Base-by-base conservation (phyloP, 2,329 filamentous ascomycete genomes). In the Orbilia brochopaga region DNA sequence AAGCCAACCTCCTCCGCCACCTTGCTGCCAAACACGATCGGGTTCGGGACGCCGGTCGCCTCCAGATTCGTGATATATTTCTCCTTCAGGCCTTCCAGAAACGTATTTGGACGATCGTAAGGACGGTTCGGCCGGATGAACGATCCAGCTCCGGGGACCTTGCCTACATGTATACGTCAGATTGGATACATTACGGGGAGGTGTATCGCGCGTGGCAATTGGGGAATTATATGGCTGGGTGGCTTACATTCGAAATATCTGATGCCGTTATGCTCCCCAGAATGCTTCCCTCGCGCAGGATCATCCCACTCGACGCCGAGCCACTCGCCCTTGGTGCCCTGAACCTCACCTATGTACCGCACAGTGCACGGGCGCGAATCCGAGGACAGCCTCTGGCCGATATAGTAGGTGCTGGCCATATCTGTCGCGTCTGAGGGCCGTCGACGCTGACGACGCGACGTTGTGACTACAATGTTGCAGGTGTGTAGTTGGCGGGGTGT, bases 281-380 rank as follows among this genome's bases (percentile, higher is more conserved):
- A 86, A 80, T 99, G 92, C 82, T 97, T 97, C 73, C 94, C 94
- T 77, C 92, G 85, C 40, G 83, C 84, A 64, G 87, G 82, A 79
- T 97, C 90, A 80, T 97, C 93, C 94, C 94, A 99, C 84, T 99
- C 94, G 53, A 97, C 91, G 52, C 94, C 94, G 35, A 97, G 84
- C 92, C 93, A 97, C 74, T 85, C 83, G 54, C 91, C 90, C 48
- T 85, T 83, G 7, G 91, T 92, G 75, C 89, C 90, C 56, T 86
- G 83, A 6, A 97, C 89, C 35, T 84, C 79, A 50, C 94, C 94
- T 73, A 90, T 81, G 78, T 92, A 97, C 73, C 91, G 88, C 66
- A 97, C 85, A 0, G 93, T 97, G 80, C 92, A 96, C 46, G 90
- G 81, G 19, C 87, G 86, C 32, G 86, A 87, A 75, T 89, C 87